Conservation (phyloP, 345 rosid species). For the Syzygium grande region DNA sequence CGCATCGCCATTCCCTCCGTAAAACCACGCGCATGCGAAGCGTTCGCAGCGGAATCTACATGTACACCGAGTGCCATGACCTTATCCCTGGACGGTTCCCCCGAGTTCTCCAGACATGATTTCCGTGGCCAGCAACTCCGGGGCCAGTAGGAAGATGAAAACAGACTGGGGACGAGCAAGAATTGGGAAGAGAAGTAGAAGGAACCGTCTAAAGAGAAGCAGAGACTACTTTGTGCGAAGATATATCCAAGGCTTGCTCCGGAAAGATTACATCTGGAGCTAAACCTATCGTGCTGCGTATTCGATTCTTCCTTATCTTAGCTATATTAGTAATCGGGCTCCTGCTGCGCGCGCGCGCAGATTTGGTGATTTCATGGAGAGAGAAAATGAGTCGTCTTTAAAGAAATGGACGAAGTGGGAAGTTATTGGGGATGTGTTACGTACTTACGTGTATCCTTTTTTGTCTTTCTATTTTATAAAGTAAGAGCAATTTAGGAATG, state of each 20-base stretch:
- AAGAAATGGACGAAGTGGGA: neutral
- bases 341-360: neutral
- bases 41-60: neutral
- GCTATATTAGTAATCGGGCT: neutral
- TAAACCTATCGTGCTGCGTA: neutral
- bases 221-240: neutral
- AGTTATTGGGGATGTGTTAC: neutral
- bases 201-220: neutral
- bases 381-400: neutral
- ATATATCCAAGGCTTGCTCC: neutral
- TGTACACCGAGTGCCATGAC: neutral
- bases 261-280: neutral
- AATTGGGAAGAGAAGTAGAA: neutral
- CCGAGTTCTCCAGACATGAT: neutral
- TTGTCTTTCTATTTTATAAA: neutral
- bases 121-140: neutral
- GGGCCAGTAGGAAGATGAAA: neutral
- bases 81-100: neutral
- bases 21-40: no score
- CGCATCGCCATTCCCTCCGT: no score
- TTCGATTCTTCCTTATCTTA: neutral
- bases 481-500: neutral
- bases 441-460: neutral
- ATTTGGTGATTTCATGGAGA: neutral
- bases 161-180: neutral